Percentiles rank a stretch among this genome's conserved stretches.
Conservation (phyloP, 2,329 filamentous ascomycete species). For the Exophiala viscosa region DNA sequence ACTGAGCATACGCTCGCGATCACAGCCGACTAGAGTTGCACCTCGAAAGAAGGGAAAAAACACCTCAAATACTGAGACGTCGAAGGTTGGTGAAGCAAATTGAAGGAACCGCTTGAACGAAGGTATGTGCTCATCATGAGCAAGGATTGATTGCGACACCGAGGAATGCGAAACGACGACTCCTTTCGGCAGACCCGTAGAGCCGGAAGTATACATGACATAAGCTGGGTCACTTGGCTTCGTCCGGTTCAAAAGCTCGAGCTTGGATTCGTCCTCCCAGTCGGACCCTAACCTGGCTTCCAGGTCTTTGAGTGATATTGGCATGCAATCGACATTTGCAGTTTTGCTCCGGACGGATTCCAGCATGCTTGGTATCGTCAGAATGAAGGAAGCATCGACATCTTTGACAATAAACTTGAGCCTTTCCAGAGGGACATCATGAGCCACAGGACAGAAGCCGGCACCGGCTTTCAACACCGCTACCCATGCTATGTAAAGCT, state of each 20-base stretch:
- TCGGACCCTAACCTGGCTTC: background rate
- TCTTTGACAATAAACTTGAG: constrained; percentile 78
- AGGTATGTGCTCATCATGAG: constrained; percentile 75
- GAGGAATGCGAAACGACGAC: constrained; percentile 77
- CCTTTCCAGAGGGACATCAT: constrained; percentile 72
- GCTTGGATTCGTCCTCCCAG: background rate
- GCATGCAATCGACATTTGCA: constrained; percentile 36
- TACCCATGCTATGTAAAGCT: constrained; percentile 72
- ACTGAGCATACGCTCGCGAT: constrained; percentile 66
- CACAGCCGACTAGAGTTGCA: constrained; percentile 67
- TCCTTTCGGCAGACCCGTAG: constrained; percentile 83
- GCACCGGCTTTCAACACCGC: constrained; percentile 76
- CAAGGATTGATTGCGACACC: constrained; percentile 75
- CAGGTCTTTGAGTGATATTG: constrained; percentile 32
- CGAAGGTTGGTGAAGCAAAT: constrained; percentile 88
- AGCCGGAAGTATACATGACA: constrained; percentile 90
- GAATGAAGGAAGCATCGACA: constrained; percentile 63
- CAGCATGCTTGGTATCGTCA: constrained; percentile 53
- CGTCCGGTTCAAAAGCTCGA: constrained; percentile 27
- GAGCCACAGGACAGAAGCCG: constrained; percentile 79
- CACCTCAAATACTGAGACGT: constrained; percentile 91
- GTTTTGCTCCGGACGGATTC: constrained; percentile 24
- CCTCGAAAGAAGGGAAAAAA: constrained; percentile 81
- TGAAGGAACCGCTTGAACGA: constrained; percentile 76
- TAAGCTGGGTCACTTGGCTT: constrained; percentile 60